A percentile compares a stretch with the other conserved stretches of the same genome.
These are phyloP conservation scores for Coemansia furcata DNA, from an alignment of 192 early-diverging fungal genomes.

Conservation along the genomic window DNA sequence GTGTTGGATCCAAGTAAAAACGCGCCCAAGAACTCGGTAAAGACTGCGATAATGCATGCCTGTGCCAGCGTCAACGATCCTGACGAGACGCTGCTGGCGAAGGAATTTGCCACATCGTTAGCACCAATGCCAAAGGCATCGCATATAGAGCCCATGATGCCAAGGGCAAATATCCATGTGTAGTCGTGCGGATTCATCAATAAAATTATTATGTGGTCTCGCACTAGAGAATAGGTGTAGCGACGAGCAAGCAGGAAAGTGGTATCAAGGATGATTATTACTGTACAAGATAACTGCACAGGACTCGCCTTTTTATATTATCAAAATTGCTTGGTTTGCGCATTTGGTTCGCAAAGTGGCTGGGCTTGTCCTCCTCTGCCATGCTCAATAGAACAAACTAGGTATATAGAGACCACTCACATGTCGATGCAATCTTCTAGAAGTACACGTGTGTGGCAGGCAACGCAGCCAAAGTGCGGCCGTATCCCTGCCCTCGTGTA, in stretches of 20 bases:
- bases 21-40: constrained; percentile 81
- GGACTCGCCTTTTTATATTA: not conserved
- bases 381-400: not conserved
- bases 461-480: not conserved
- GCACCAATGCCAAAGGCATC: constrained; percentile 82
- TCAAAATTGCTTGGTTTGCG: no score
- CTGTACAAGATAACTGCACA: not conserved
- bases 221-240: not conserved
- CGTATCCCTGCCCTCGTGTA: constrained; percentile 1
- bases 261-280: not conserved
- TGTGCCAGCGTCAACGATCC: constrained; percentile 72
- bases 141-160: constrained; percentile 61
- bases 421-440: not conserved
- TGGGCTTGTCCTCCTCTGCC: not conserved
- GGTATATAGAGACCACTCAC: not conserved
- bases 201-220: not conserved
- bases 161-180: constrained; percentile 68
- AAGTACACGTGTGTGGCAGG: not conserved
- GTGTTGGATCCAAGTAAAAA: constrained; percentile 69
- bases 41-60: constrained; percentile 74
- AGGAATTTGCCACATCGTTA: constrained; percentile 89
- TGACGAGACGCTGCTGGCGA: constrained; percentile 82
- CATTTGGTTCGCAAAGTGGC: not conserved
- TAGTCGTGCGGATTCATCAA: constrained; percentile 58
- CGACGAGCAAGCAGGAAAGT: not conserved